Evolutionary conservation across 352 stramenopile genomes (phyloP), one percentile per base, ranked within the genome.

Genomic region (Thraustotheca clavata): DNA sequence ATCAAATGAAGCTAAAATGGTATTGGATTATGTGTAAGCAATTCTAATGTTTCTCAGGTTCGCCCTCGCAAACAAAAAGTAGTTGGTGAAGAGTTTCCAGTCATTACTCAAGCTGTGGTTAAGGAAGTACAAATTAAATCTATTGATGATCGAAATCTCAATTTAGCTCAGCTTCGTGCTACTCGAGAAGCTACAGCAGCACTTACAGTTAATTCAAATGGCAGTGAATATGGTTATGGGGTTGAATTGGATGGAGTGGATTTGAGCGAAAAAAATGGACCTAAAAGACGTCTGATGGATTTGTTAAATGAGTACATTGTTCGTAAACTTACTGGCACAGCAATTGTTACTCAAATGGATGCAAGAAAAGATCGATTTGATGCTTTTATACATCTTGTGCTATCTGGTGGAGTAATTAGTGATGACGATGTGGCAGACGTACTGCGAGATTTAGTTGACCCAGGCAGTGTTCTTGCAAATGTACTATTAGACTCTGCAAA

Each of bases 101-200:
- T 77, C 8, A 74, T 82, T 67, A 77, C 86, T 20, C 75, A 89
- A 57, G 74, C 94, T 18, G 76, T 90, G 14, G 87, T 96, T 20
- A 88, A 91, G 62, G 80, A 96, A 50, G 88, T 96, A 24, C 78
- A 95, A 67, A 94, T 96, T 60, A 95, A 95, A 67, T 82, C 90
- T 22, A 85, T 94, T 47, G 90, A 89, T 67, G 76, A 89, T 27
- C 46, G 47, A 7, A 65, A 65, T 27, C 82, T 86, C 62, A 88
- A 85, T 14, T 70, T 95, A 8, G 86, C 92, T 49, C 90, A 94
- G 59, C 72, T 96, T 32, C 80, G 87, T 0, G 73, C 78, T 27
- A 91, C 75, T 32, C 76, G 80, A 32, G 85, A 94, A 62, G 77
- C 79, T 7, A 85, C 87, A 50, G 76, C 85, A 40, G 26, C 67